Conservation (phyloP, 257 asterid genomes). For the Solanum chilense region DNA sequence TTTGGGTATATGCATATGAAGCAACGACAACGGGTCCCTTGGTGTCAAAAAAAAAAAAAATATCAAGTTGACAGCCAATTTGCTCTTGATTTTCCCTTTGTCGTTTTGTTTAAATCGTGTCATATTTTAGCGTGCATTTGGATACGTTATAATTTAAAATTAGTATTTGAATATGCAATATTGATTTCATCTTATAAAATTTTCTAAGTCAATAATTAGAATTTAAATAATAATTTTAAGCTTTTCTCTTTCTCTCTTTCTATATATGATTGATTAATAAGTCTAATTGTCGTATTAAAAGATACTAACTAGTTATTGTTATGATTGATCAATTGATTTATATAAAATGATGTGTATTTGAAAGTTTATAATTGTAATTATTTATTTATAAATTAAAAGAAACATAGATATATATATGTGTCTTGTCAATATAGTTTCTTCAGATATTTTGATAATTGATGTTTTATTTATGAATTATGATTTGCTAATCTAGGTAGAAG, state of each 20-base stretch:
- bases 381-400: not conserved
- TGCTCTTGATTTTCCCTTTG: not conserved
- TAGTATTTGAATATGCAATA: too few species aligned
- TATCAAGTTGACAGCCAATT: not conserved
- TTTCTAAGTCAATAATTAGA: too few species aligned
- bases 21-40: not conserved
- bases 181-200: too few species aligned
- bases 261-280: not conserved
- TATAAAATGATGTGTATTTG: too few species aligned
- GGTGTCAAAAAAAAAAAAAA: not conserved
- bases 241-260: not conserved
- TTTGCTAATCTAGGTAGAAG: not conserved
- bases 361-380: too few species aligned
- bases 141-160: not conserved
- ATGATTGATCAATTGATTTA: too few species aligned
- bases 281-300: not conserved
- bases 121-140: not conserved
- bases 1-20: not conserved
- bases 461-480: not conserved
- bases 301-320: too few species aligned
- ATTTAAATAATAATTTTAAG: too few species aligned
- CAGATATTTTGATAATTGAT: not conserved
- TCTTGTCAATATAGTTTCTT: not conserved
- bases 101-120: not conserved
- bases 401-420: not conserved